Percentiles rank a stretch among this genome's conserved stretches.
Evolutionary conservation across 257 asterid species (phyloP).

Genomic region (Solanum dulcamara): DNA sequence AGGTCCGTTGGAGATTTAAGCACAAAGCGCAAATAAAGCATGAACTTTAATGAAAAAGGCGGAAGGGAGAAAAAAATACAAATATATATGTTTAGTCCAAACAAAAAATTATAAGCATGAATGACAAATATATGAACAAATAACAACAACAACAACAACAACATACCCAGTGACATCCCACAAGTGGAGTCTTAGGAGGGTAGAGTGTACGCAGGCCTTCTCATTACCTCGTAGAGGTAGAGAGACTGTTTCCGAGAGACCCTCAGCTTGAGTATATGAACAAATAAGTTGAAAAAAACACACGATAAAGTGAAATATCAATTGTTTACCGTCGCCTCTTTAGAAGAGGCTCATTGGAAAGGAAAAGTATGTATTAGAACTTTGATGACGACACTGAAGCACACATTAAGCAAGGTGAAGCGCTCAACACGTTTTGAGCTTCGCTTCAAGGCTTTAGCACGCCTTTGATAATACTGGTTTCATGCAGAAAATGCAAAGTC

Average conservation of each 20-base stretch:
- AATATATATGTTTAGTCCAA: not conserved
- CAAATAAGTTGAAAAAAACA: not conserved
- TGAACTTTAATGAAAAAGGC: not conserved
- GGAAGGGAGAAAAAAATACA: not conserved
- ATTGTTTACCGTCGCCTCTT: not conserved
- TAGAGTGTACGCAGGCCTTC: too few species aligned
- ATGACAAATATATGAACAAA: not conserved
- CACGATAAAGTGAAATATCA: not conserved
- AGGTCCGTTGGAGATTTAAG: not conserved
- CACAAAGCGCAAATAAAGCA: not conserved
- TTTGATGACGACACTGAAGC: not conserved
- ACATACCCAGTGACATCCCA: too few species aligned
- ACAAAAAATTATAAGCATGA: not conserved
- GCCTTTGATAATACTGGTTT: not conserved
- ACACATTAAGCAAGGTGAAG: not conserved
- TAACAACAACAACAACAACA: too few species aligned
- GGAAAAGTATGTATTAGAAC: not conserved
- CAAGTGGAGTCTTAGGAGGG: too few species aligned
- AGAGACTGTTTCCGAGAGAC: too few species aligned
- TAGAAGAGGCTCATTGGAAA: not conserved
- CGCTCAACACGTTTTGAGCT: not conserved
- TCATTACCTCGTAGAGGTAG: too few species aligned
- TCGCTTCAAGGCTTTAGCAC: not conserved
- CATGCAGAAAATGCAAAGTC: not conserved
- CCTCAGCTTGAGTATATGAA: too few species aligned